These are phyloP conservation scores for Suillus luteus DNA, from an alignment of 768 basidiomycete genomes.

Conservation along the genomic window DNA sequence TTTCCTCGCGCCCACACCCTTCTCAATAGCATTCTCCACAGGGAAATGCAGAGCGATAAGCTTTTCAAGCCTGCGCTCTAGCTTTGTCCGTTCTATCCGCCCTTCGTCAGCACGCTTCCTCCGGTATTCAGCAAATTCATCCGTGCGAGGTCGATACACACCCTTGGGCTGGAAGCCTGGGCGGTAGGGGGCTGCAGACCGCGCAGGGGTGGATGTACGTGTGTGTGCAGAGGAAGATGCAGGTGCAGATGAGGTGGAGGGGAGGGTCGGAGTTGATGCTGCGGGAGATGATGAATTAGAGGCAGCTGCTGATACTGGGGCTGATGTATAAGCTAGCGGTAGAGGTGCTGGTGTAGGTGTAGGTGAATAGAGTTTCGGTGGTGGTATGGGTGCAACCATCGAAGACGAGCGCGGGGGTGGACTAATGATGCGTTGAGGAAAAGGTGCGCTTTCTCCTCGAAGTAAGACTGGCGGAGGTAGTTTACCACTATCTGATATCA, in stretches of 20 bases:
- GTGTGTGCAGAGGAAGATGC: conserved; percentile 27
- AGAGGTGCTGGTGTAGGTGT: not conserved
- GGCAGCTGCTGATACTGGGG: conserved; percentile 13
- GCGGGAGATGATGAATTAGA: conserved; percentile 23
- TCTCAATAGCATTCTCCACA: conserved; percentile 21
- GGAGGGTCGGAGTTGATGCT: conserved; percentile 16
- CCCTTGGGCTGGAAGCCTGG: conserved; percentile 95
- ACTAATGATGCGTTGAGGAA: conserved; percentile 11
- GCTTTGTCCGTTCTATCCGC: conserved; percentile 78
- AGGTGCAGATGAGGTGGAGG: conserved; percentile 22
- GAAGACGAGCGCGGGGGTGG: conserved; percentile 16
- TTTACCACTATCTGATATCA: conserved; percentile 5
- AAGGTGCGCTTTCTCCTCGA: not conserved
- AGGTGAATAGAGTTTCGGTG: conserved; percentile 18
- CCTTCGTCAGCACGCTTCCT: conserved; percentile 42
- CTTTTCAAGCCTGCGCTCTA: conserved; percentile 88
- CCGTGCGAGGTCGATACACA: conserved; percentile 76
- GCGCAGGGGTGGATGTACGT: conserved; percentile 20
- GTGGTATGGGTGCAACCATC: conserved; percentile 17
- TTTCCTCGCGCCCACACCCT: conserved; percentile 13
- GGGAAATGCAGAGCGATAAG: conserved; percentile 75
- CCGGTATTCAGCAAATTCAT: conserved; percentile 63
- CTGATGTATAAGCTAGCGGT: conserved; percentile 16
- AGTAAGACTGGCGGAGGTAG: not conserved
- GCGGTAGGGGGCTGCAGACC: conserved; percentile 66